Conservation (phyloP, 2,329 filamentous ascomycete species). For the Monosporascus sp. region DNA sequence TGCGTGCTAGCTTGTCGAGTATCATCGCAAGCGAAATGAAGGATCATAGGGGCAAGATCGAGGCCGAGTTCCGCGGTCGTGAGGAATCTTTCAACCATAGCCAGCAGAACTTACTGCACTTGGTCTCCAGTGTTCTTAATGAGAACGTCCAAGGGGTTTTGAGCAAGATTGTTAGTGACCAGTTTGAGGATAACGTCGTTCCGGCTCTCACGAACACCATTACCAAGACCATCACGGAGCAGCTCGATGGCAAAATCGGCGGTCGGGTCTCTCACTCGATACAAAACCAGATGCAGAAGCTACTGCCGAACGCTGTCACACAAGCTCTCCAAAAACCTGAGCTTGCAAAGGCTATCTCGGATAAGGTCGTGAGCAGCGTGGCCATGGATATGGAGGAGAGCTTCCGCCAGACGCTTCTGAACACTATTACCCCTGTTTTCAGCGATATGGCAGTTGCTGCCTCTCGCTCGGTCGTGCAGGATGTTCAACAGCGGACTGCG, state of each 20-base stretch:
- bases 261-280: conserved; percentile 61
- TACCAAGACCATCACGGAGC: conserved; percentile 62
- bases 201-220: conserved; percentile 68
- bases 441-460: conserved; percentile 59
- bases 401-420: conserved; percentile 55
- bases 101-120: conserved; percentile 50
- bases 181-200: conserved; percentile 70
- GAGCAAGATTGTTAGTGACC: conserved; percentile 67
- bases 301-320: conserved; percentile 61
- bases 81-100: conserved; percentile 48
- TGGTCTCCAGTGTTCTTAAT: conserved; percentile 56
- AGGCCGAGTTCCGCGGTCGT: conserved; percentile 56
- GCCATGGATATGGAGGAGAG: conserved; percentile 64
- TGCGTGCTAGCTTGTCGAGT: conserved; percentile 42
- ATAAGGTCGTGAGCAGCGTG: conserved; percentile 64
- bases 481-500: conserved; percentile 60
- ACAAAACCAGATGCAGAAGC: conserved; percentile 66
- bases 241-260: conserved; percentile 64
- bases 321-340: conserved; percentile 70
- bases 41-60: conserved; percentile 57
- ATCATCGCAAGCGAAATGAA: conserved; percentile 46
- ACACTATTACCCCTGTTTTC: conserved; percentile 61
- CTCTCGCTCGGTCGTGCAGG: conserved; percentile 61
- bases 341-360: conserved; percentile 65
- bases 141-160: conserved; percentile 67